A percentile compares a stretch with the other conserved stretches of the same genome.
These are phyloP conservation scores for Crotalaria pallida DNA, from an alignment of 306 rosid species.

Conservation along the genomic window DNA sequence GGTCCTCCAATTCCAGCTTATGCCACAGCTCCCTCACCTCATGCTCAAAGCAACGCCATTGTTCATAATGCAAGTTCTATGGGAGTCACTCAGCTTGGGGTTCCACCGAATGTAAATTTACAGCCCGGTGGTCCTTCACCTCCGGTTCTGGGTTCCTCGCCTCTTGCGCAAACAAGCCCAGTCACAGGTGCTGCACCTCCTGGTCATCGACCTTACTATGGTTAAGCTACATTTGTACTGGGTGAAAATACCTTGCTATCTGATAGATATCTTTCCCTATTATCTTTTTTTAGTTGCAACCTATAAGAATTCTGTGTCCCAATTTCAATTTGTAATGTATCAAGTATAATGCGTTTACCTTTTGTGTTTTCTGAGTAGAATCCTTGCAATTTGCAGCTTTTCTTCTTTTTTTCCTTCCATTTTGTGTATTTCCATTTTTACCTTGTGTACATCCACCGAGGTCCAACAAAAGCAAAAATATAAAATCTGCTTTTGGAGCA, in stretches of 20 bases:
- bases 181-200: slow-evolving; percentile 20
- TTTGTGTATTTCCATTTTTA: neutral
- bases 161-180: slow-evolving; percentile 25
- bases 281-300: slow-evolving; percentile 7
- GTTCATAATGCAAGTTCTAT: slow-evolving; percentile 33
- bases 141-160: slow-evolving; percentile 40
- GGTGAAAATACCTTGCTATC: slow-evolving; percentile 14
- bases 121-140: slow-evolving; percentile 43
- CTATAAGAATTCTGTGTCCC: neutral
- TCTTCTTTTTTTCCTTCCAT: neutral
- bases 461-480: no score
- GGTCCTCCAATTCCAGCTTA: slow-evolving; percentile 44
- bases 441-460: no score
- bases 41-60: slow-evolving; percentile 34
- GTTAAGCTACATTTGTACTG: slow-evolving; percentile 8
- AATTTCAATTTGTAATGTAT: neutral
- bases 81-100: slow-evolving; percentile 35
- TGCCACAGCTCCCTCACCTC: slow-evolving; percentile 46
- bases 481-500: no score
- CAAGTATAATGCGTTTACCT: neutral
- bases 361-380: neutral
- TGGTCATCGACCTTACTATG: slow-evolving; percentile 10
- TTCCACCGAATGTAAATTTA: slow-evolving; percentile 22
- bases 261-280: neutral
- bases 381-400: neutral